phyloP scores from a whole-genome alignment of 176 grass and related monocot species.

The Musa itinerans region DNA sequence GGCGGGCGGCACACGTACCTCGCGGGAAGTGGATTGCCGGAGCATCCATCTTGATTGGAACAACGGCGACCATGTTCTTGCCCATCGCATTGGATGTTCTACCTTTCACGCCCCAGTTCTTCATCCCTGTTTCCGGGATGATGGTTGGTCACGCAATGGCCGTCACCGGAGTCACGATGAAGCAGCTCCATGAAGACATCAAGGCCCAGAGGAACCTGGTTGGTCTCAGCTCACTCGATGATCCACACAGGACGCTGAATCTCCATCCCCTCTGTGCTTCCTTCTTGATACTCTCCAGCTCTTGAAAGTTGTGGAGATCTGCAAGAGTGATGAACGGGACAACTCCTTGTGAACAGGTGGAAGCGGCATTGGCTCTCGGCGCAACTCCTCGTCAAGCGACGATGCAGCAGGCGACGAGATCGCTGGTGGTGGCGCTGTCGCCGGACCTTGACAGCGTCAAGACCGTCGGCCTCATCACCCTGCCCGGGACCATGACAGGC shows the following conservation, averaged over 20 bases:
- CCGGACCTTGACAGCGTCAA: conserved; percentile 10
- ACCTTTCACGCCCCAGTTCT: conserved; percentile 8
- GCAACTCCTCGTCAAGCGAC: conserved; percentile 8
- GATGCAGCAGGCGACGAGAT: not conserved
- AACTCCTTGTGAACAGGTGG: not conserved
- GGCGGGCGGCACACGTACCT: not conserved
- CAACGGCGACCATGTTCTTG: conserved; percentile 4
- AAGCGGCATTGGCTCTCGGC: conserved; percentile 1
- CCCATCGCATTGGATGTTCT: not conserved
- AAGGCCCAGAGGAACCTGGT: conserved; percentile 3
- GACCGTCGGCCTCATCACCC: conserved; percentile 12
- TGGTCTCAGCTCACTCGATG: not conserved
- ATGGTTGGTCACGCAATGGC: conserved; percentile 16
- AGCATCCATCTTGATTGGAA: conserved; percentile 6
- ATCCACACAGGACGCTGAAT: too few species aligned
- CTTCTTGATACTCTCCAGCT: not conserved
- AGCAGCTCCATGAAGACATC: conserved; percentile 13
- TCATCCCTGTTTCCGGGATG: conserved; percentile 9
- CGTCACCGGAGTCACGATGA: conserved; percentile 10
- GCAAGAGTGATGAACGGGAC: not conserved
- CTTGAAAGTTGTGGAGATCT: not conserved
- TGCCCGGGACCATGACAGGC: conserved; percentile 5
- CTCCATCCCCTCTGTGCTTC: not conserved
- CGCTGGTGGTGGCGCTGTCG: conserved; percentile 1
- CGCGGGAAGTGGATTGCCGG: conserved; percentile 5